phyloP scores from a whole-genome alignment of 2,329 filamentous ascomycete species.

The Aspergillus pseudoterreus region DNA sequence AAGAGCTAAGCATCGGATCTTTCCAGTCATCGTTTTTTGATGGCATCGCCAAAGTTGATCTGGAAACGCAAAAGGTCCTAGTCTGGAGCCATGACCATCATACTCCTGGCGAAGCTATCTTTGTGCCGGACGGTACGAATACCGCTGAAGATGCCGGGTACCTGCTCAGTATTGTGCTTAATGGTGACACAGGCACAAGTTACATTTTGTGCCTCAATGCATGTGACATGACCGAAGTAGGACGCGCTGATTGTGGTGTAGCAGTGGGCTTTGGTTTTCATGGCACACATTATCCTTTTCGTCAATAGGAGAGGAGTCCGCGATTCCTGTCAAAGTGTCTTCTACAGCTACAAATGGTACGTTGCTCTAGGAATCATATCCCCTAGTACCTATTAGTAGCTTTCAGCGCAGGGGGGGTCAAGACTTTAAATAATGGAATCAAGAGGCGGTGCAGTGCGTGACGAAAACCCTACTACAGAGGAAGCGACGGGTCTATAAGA shows the following conservation, averaged over 20 bases:
- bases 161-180: slow-evolving; percentile 48
- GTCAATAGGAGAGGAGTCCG: too few species aligned
- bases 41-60: slow-evolving; percentile 49
- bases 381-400: too few species aligned
- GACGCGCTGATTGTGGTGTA: slow-evolving; percentile 44
- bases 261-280: slow-evolving; percentile 50
- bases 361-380: too few species aligned
- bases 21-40: slow-evolving; percentile 43
- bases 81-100: slow-evolving; percentile 48
- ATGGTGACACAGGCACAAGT: slow-evolving; percentile 46
- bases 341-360: too few species aligned
- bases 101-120: slow-evolving; percentile 51
- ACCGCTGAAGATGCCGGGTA: slow-evolving; percentile 48
- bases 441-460: too few species aligned
- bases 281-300: slow-evolving; percentile 31
- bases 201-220: slow-evolving; percentile 50
- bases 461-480: too few species aligned
- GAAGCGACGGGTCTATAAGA: too few species aligned
- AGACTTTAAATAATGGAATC: too few species aligned
- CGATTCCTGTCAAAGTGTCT: too few species aligned
- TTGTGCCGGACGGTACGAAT: slow-evolving; percentile 29
- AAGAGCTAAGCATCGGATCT: neutral
- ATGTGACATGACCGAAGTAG: slow-evolving; percentile 45
- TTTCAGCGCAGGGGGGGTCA: too few species aligned
- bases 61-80: slow-evolving; percentile 32